Evolutionary conservation across 2,329 filamentous ascomycete genomes (phyloP).

Genomic region (Knoxdaviesia proteae): DNA sequence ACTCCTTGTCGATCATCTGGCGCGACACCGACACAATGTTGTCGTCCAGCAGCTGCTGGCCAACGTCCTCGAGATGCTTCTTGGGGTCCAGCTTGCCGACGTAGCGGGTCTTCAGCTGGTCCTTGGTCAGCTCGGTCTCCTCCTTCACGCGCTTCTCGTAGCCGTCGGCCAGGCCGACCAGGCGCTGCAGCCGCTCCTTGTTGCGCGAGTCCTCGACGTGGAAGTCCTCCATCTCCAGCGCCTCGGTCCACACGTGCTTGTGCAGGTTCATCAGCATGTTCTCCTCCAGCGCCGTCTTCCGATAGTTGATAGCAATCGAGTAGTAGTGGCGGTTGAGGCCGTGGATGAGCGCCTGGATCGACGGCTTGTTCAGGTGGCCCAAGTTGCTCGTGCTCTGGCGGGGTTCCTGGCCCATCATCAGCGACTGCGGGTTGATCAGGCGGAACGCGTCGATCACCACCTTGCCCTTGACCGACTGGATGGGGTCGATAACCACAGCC

Average conservation of each 20-base stretch:
- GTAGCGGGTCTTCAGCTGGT: conserved; percentile 95
- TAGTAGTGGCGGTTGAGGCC: conserved; percentile 98
- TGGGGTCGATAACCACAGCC: conserved; percentile 92
- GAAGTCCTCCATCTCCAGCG: conserved; percentile 93
- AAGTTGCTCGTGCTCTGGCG: conserved; percentile 95
- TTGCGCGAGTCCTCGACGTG: conserved; percentile 64
- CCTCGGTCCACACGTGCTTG: conserved; percentile 99
- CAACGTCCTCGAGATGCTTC: conserved; percentile 95
- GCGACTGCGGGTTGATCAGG: conserved; percentile 88
- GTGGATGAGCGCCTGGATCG: conserved; percentile 97
- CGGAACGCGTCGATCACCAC: conserved; percentile 98
- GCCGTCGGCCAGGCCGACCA: conserved; percentile 78
- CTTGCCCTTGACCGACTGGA: conserved; percentile 98
- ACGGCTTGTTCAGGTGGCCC: conserved; percentile 95
- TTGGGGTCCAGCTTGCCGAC: conserved; percentile 98
- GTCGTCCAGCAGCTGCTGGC: conserved; percentile 93
- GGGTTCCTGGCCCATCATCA: conserved; percentile 96
- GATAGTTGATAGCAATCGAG: conserved; percentile 94
- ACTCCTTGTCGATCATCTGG: conserved; percentile 99
- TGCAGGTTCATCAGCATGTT: conserved; percentile 99
- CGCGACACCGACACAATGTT: conserved; percentile 97
- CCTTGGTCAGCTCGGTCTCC: conserved; percentile 90
- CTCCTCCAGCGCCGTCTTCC: conserved; percentile 92
- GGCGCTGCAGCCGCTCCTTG: conserved; percentile 67
- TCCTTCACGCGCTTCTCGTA: conserved; percentile 99